Conservation (phyloP, 192 early-diverging fungal species). For the Coemansia sp. region DNA sequence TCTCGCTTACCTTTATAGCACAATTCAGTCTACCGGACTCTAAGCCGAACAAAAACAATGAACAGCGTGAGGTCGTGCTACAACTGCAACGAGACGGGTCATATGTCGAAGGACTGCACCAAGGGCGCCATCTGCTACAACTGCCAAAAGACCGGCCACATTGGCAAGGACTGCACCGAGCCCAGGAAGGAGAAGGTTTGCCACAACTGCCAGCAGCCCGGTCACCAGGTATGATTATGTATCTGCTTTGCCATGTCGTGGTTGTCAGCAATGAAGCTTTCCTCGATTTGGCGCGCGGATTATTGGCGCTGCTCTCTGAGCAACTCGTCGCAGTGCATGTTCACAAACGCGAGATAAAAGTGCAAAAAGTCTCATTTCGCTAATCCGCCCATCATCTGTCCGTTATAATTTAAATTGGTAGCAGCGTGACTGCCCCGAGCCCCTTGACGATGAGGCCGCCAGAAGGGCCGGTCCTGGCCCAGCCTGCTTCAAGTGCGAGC, state of each 20-base stretch:
- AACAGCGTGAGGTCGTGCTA: constrained; percentile 42
- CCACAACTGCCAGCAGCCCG: constrained; percentile 54
- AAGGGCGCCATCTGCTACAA: constrained; percentile 55
- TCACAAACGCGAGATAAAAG: not conserved
- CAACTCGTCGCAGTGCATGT: not conserved
- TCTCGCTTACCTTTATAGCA: not conserved
- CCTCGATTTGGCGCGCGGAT: constrained; percentile 4
- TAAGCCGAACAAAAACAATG: constrained; percentile 3
- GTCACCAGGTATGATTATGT: constrained; percentile 47
- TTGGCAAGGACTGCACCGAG: constrained; percentile 46
- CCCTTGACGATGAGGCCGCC: not conserved
- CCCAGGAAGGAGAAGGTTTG: constrained; percentile 28
- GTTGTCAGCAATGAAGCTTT: not conserved
- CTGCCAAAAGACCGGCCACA: constrained; percentile 55
- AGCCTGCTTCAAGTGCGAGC: constrained; percentile 15
- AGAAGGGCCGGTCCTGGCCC: constrained; percentile 1
- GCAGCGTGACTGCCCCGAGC: constrained; percentile 49
- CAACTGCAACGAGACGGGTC: constrained; percentile 56
- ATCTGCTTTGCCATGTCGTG: not conserved
- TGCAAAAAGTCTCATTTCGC: not conserved
- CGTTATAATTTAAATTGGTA: constrained; percentile 13
- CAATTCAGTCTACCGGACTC: not conserved
- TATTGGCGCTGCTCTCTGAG: not conserved
- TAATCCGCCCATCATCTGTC: not conserved
- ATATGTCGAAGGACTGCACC: constrained; percentile 55